Percentiles rank a stretch among this genome's conserved stretches.
These are phyloP conservation scores for Candida silvicultrix DNA, from an alignment of 805 yeast genomes.

Conservation along the genomic window DNA sequence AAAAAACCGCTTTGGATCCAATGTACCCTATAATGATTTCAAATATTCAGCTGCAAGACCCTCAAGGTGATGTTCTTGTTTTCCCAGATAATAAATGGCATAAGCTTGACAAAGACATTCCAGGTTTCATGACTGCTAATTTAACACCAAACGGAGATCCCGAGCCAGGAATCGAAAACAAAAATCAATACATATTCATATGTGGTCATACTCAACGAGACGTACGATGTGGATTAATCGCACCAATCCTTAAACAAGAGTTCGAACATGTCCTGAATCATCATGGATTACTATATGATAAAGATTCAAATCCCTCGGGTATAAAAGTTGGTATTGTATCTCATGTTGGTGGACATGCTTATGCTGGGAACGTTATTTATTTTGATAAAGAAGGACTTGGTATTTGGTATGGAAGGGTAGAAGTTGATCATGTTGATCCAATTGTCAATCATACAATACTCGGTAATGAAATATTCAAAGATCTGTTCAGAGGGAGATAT, in stretches of 20 bases:
- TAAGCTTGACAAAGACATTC: slow-evolving; percentile 10
- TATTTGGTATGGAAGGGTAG: slow-evolving; percentile 75
- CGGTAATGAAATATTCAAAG: slow-evolving; percentile 43
- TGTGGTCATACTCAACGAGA: slow-evolving; percentile 69
- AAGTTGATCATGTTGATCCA: slow-evolving; percentile 61
- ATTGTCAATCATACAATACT: slow-evolving; percentile 50
- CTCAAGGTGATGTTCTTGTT: slow-evolving; percentile 28
- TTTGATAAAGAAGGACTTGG: slow-evolving; percentile 34
- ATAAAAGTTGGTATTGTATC: slow-evolving; percentile 51
- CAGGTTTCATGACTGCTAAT: slow-evolving; percentile 34
- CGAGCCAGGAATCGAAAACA: slow-evolving; percentile 18
- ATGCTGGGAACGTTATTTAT: slow-evolving; percentile 74
- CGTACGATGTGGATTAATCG: slow-evolving; percentile 60
- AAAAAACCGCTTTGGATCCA: slow-evolving; percentile 31
- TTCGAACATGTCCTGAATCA: slow-evolving; percentile 34
- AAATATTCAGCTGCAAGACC: slow-evolving; percentile 30
- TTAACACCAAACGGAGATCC: slow-evolving; percentile 29
- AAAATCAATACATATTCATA: slow-evolving; percentile 33
- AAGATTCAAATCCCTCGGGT: slow-evolving; percentile 18
- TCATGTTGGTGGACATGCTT: slow-evolving; percentile 82
- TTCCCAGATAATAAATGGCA: slow-evolving; percentile 49
- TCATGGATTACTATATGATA: slow-evolving; percentile 26
- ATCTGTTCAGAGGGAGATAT: slow-evolving; percentile 45
- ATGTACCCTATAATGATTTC: slow-evolving; percentile 46
- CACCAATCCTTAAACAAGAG: slow-evolving; percentile 49